Conservation (phyloP, 495 filamentous ascomycete genomes). For the Penicillium herquei region DNA sequence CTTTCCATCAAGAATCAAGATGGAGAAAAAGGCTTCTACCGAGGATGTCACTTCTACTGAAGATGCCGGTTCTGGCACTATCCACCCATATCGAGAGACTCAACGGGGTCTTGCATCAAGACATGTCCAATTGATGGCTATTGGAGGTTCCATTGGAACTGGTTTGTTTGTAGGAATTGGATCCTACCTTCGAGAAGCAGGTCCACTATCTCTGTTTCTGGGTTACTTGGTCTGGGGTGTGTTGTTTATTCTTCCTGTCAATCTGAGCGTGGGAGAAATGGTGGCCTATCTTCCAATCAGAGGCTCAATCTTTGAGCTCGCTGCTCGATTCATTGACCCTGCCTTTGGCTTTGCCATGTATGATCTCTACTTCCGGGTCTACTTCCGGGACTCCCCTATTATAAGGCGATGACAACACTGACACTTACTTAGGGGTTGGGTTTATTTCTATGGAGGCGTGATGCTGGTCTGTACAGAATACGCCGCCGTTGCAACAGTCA, state of each 20-base stretch:
- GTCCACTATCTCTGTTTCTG: conserved; percentile 65
- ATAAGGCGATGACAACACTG: background rate
- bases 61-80: conserved; percentile 22
- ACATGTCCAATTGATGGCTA: conserved; percentile 68
- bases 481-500: conserved; percentile 64
- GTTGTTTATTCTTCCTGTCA: conserved; percentile 35
- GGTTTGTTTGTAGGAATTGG: conserved; percentile 76
- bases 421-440: conserved; percentile 29
- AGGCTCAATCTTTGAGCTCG: conserved; percentile 71
- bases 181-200: conserved; percentile 60
- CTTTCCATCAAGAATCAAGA: conserved; percentile 8
- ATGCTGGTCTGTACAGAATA: conserved; percentile 64
- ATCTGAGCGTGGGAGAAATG: conserved; percentile 57
- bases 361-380: conserved; percentile 1
- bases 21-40: conserved; percentile 24
- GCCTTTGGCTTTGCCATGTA: conserved; percentile 69
- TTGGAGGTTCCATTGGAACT: conserved; percentile 74
- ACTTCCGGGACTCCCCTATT: background rate
- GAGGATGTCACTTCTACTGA: conserved; percentile 11
- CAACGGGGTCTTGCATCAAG: conserved; percentile 60
- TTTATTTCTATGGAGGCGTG: conserved; percentile 36
- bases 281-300: conserved; percentile 70
- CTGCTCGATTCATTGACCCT: conserved; percentile 64
- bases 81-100: conserved; percentile 29
- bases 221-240: conserved; percentile 52